Evolutionary conservation across 2,329 filamentous ascomycete genomes (phyloP).

Genomic region (Xylariaceae sp.): DNA sequence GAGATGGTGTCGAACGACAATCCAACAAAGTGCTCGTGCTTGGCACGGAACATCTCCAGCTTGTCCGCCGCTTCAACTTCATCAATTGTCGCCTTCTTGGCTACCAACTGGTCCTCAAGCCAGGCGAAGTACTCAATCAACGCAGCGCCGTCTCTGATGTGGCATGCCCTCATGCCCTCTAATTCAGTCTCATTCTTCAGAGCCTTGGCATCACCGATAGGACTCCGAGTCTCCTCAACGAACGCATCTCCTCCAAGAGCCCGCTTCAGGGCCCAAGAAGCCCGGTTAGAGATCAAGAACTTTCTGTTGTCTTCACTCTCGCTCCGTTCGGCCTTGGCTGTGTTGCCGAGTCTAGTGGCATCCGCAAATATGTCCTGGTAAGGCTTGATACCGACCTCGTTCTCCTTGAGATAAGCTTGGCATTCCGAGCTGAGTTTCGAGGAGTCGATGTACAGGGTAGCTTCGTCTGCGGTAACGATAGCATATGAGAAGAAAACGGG

Average conservation of each 20-base stretch:
- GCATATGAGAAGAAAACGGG: conserved; percentile 98
- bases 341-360: conserved; percentile 56
- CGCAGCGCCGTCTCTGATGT: conserved; percentile 88
- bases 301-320: conserved; percentile 47
- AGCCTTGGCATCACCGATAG: conserved; percentile 84
- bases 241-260: conserved; percentile 79
- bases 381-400: conserved; percentile 68
- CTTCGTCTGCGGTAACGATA: conserved; percentile 69
- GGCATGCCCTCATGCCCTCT: conserved; percentile 88
- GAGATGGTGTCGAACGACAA: conserved; percentile 96
- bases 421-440: conserved; percentile 68
- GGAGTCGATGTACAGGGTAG: conserved; percentile 78
- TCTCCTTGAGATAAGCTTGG: conserved; percentile 62
- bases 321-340: conserved; percentile 32
- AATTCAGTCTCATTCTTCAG: conserved; percentile 89
- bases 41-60: conserved; percentile 67
- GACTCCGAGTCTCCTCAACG: conserved; percentile 82
- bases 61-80: conserved; percentile 92
- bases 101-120: conserved; percentile 82
- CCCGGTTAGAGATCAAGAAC: conserved; percentile 80
- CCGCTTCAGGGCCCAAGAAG: conserved; percentile 87
- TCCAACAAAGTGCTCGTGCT: conserved; percentile 72
- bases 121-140: conserved; percentile 92
- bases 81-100: conserved; percentile 68
- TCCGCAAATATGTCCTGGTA: conserved; percentile 80